Evolutionary conservation across 1,139 yeast species (phyloP), one percentile per base, ranked within the genome.

Genomic region (Blastobotrys indianensis): DNA sequence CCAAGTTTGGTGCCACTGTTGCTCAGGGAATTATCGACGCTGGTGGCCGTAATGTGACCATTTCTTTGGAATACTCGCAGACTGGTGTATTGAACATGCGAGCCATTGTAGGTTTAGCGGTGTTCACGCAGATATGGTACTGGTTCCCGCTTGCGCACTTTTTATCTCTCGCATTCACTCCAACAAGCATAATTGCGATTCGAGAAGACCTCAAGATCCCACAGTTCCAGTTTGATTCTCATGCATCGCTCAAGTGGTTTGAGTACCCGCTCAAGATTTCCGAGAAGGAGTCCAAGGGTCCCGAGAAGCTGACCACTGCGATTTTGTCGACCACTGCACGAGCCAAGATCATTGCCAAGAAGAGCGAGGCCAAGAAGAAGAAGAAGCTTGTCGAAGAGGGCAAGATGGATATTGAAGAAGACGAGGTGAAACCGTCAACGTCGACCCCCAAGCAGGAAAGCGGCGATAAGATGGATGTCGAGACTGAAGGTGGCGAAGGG

Each of bases 21-120:
- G 92, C 97, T 10, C 97, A 90, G 70, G 98, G 99, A 66, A 92
- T 92, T 55, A 82, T 94, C 64, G 97, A 92, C 69, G 98, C 98
- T 11, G 97, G 98, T 68, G 99, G 99, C 16, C 80, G 98, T 64
- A 92, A 94, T 60, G 95, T 86, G n/a, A 90, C 97, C 0, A 88
- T 92, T 54, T 85, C 85, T 56, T 73, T 92, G 48, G 97, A 92
- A 66, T 86, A 92, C 63, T 62, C 81, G n/a, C 92, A 87, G 55
- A 87, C 96, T 32, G 94, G 88, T 51, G 88, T 95, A 12, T 76
- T 92, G 55, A 92, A 92, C 65, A 80, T 83, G 65, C 85, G 85
- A 62, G 94, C 97, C 0, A 82, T 94, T 57, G 95, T 90, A 49
- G 98, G 99, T 37, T 73, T 94, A 58, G 81, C 94, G 0, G 77